A percentile compares a stretch with the other conserved stretches of the same genome.
Evolutionary conservation across 352 stramenopile species (phyloP).

Genomic region (Saprolegnia diclina): DNA sequence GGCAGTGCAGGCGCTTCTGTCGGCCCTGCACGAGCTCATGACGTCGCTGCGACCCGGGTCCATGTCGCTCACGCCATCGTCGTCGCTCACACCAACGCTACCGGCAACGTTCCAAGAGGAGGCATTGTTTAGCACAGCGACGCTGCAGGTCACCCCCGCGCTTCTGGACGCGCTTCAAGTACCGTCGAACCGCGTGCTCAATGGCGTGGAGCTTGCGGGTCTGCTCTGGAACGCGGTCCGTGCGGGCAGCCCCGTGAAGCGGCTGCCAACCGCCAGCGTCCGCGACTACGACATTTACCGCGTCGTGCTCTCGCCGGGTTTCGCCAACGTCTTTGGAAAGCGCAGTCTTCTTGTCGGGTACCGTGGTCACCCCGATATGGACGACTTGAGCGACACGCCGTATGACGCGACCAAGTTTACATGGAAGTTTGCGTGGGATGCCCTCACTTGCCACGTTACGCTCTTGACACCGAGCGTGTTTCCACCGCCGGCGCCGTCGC

Average conservation of each 20-base stretch:
- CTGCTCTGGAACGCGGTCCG: conserved; percentile 12
- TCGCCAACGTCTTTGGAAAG: background rate
- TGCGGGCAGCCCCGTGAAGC: background rate
- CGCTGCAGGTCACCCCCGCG: background rate
- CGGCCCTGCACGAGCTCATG: conserved; percentile 28
- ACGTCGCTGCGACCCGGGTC: background rate
- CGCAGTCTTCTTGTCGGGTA: conserved; percentile 11
- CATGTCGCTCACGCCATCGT: background rate
- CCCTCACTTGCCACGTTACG: background rate
- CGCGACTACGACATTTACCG: conserved; percentile 21
- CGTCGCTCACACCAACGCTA: background rate
- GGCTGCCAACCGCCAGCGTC: background rate
- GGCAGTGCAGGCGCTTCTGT: conserved; percentile 37
- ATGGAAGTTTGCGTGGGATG: conserved; percentile 23
- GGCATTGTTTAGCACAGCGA: background rate
- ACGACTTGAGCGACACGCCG: conserved; percentile 8
- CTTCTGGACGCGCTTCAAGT: conserved; percentile 1
- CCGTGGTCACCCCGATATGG: background rate
- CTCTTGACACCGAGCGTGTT: background rate
- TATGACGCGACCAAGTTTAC: conserved; percentile 16
- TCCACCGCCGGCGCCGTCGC: background rate
- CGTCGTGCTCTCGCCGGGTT: conserved; percentile 2
- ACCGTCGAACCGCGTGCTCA: background rate
- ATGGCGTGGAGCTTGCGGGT: conserved; percentile 2
- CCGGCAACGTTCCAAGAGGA: background rate